Percentiles rank a stretch among this genome's conserved stretches.
phyloP scores from a whole-genome alignment of 2,329 filamentous ascomycete genomes.

The Colletotrichum sp. region DNA sequence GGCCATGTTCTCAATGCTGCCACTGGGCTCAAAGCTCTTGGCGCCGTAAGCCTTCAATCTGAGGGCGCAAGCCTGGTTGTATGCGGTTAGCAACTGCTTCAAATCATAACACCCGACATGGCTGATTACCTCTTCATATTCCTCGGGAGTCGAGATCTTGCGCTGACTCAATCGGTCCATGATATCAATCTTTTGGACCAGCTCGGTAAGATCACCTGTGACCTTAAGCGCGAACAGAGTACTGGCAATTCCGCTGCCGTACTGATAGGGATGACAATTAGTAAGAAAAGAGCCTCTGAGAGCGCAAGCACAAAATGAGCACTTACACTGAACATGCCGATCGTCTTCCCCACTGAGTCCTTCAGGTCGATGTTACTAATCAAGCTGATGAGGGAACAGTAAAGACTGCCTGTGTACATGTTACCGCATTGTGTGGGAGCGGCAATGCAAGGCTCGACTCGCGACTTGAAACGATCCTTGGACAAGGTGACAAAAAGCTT shows the following conservation, averaged over 20 bases:
- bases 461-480: not conserved
- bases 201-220: not conserved
- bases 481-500: not conserved
- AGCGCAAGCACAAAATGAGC: not conserved
- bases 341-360: not conserved
- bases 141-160: not conserved
- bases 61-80: not conserved
- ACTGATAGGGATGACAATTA: not conserved
- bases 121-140: not conserved
- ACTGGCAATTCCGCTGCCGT: constrained; percentile 1
- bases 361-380: constrained; percentile 51
- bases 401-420: constrained; percentile 63
- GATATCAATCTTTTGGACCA: constrained; percentile 4
- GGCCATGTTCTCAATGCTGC: not conserved
- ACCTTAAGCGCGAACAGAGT: constrained; percentile 5
- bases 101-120: rapidly evolving
- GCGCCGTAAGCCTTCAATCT: constrained; percentile 1
- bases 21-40: not conserved
- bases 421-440: constrained; percentile 40
- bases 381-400: constrained; percentile 58
- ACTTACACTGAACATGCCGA: constrained; percentile 13
- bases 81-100: not conserved
- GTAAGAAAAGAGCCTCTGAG: not conserved
- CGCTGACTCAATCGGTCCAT: not conserved
- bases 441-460: not conserved